phyloP scores from a whole-genome alignment of 2,329 filamentous ascomycete genomes.

The Aspergillus sp. region DNA sequence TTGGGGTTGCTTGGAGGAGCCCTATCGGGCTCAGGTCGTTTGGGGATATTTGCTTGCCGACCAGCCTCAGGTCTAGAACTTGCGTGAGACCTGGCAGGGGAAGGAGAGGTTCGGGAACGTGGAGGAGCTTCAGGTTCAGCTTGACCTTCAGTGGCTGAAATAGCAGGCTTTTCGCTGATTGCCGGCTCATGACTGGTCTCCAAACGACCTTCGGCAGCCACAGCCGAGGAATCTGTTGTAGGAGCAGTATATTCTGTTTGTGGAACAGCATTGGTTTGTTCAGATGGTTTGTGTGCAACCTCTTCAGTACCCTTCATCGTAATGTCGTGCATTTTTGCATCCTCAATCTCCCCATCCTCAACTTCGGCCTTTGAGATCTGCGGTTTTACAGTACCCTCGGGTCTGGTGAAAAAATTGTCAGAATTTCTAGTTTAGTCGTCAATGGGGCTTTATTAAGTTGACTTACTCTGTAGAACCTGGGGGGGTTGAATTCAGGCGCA shows the following conservation, averaged over 20 bases:
- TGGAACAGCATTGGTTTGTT: slow-evolving; percentile 7
- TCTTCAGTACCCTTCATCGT: slow-evolving; percentile 7
- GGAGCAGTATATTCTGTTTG: slow-evolving; percentile 4
- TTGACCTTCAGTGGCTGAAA: slow-evolving; percentile 7
- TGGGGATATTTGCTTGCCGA: slow-evolving; percentile 28
- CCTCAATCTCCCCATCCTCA: slow-evolving; percentile 44
- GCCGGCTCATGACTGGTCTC: slow-evolving; percentile 5
- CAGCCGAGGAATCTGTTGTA: too few relatives aligned
- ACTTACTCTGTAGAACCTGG: slow-evolving; percentile 30
- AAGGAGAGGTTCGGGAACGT: slow-evolving; percentile 11
- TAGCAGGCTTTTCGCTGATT: slow-evolving; percentile 6
- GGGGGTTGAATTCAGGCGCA: slow-evolving; percentile 38
- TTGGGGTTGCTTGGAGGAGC: slow-evolving; percentile 18
- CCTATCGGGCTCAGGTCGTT: slow-evolving; percentile 36
- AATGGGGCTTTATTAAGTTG: neutral
- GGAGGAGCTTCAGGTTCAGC: slow-evolving; percentile 7
- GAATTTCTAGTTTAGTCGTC: slow-evolving; percentile 4
- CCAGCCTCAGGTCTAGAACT: slow-evolving; percentile 23
- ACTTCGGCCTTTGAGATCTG: slow-evolving; percentile 32
- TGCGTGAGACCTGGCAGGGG: slow-evolving; percentile 19
- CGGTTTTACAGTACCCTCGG: slow-evolving; percentile 19
- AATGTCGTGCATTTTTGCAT: slow-evolving; percentile 38
- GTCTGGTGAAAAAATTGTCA: slow-evolving; percentile 20
- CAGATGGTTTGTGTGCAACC: slow-evolving; percentile 9
- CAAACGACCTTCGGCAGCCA: too few relatives aligned